Base-by-base conservation (phyloP, 345 rosid genomes). In the Citrus medica region DNA sequence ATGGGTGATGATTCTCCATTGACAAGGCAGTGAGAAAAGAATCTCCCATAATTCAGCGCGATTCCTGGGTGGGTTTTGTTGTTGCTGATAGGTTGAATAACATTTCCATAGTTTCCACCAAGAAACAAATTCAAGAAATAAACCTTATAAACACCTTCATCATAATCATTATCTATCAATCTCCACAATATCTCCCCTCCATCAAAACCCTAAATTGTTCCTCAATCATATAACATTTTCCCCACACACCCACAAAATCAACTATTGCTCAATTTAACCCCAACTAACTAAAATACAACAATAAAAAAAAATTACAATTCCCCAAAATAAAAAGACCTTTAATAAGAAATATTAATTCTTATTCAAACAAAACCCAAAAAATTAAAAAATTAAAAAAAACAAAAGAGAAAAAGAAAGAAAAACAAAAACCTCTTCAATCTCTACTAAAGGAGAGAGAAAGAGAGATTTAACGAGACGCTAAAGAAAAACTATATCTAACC, bases 1-100 rank as follows among this genome's bases (percentile, higher is more conserved):
- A 95, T 46, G 97, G 99, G 75, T 90, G 98, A 85, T 95, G 94
- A 85, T 89, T 91, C 86, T 95, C 98, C 96, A 95, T 95, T 5
- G 86, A 79, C 84, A 88, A 81, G n/a, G 87, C 76, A 33, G 89
- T 90, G 42, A 87, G 87, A 69, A 83, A 87, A 77, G 92, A 79
- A 86, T 90, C 88, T 90, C 92, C 90, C 92, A 88, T 85, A 48
- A 69, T 79, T 78, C 82, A 83, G 59, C 38, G 71, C 61, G 60
- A 59, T 77, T 81, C 77, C 81, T 69, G 71, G 82, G 80, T 71
- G 74, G 73, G 77, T 74, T 48, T 77, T 77, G 75, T 80, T 70
- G 79, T 81, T 70, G 83, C 84, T 82, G 86, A 81, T 69, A 83
- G 84, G 76, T 82, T 78, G 83, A 82, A 79, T 68, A 24, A 71